Base-by-base conservation (phyloP, 345 rosid genomes). In the Raphanus sativus region DNA sequence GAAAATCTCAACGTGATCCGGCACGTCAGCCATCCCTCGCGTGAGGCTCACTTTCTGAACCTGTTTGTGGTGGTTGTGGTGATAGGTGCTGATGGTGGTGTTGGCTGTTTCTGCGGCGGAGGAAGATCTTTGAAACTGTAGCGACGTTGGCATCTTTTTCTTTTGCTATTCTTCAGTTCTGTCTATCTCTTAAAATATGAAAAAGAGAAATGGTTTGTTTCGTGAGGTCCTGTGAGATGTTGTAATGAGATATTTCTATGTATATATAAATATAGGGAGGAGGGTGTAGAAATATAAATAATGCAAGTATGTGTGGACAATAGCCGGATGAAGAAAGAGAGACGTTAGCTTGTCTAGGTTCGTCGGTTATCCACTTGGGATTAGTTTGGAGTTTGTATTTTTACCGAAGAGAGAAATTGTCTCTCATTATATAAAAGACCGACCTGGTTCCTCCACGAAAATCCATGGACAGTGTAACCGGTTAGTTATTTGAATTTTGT, bases 81-180 rank as follows among this genome's bases (percentile, higher is more conserved):
- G 73, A 59, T 65, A 42, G 54, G 24, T 28, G 33, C 4, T 58
- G 28, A 71, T 62, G 36, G 72, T 67, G 80, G 69, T 36, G 75
- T 54, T 74, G 38, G 71, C n/a, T 55, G 61, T 0, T 52, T 67
- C 36, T 67, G 82, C 4, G 67, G 83, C 10, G 76, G 78, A 36
- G 76, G 67, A 61, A 61, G 85, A 8, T 55, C 84, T 81, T 3
- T 82, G 87, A 73, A 84, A 81, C 33, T 89, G 88, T 7, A 89
- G 68, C 0, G 97, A 76, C 1, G 96, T 85, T 64, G 94, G 96
- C 97, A 88, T 92, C 8, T 26, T 81, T n/a, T 48, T 42, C 26
- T 9, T 60, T 40, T 54, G 4, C 4, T 13, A 33, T 54, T 64
- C 38, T 65, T 11, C 65, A 15, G 50, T n/a, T 65, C 52, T 40